Base-by-base conservation (phyloP, 2,329 filamentous ascomycete species). In the Aspergillus tamarii region DNA sequence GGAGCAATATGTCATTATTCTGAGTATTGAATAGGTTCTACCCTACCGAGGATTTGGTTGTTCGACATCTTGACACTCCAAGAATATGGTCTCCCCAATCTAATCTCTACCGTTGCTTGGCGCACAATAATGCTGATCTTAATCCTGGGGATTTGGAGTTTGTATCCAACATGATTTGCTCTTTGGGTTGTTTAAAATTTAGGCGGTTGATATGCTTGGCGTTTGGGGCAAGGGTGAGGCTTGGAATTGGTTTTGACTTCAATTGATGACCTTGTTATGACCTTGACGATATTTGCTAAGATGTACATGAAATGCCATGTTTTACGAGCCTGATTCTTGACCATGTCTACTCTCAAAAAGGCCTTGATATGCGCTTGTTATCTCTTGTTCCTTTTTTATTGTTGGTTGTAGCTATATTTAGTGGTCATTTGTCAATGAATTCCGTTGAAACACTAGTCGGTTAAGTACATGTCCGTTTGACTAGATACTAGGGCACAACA, bases 291-390 rank as follows among this genome's bases (percentile, higher is more conserved):
- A 69, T 67, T 64, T 74, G 71, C 67, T 71, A 77, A 73, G 74
- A 78, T 76, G 75, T 77, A 77, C 74, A 78, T 74, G 76, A 77
- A 67, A 74, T 74, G 71, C 69, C 62, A 75, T 72, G 72, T 69
- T 70, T 74, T 68, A 76, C 70, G 71, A 76, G 70, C 72, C 61
- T 70, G 68, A 60, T 65, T 66, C 60, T 67, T 61, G 65, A 69
- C 65, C 57, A 34, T 41, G 30, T 50, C 41, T 67, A 64, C 53
- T 63, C 64, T 68, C 66, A 61, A 57, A 57, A 7, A 48, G 21
- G 21, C 12, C 64, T 62, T 55, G 62, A 68, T 28, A 23, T 53
- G 61, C 60, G 68, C 63, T 68, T 61, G 69, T 67, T 69, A 12
- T n/a, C 19, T 36, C 26, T n/a, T 34, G n/a, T 30, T 10, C 19